phyloP scores from a whole-genome alignment of 2,329 filamentous ascomycete species.

The Ophiocordyceps unilateralis region DNA sequence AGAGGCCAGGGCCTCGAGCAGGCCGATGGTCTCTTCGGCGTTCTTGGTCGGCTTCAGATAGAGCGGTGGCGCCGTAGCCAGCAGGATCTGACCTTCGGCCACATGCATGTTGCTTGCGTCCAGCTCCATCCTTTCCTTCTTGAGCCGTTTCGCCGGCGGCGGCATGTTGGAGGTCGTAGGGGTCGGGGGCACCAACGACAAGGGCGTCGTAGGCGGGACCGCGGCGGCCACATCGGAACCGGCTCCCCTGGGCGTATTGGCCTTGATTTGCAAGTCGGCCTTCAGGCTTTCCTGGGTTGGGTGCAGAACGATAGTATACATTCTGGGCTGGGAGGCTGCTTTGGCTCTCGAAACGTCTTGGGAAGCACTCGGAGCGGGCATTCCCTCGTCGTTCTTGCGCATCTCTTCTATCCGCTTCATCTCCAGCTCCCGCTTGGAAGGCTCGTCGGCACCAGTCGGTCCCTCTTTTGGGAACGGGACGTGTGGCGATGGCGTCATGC shows the following conservation, averaged over 20 bases:
- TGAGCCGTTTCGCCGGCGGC: constrained; percentile 48
- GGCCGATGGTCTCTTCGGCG: constrained; percentile 48
- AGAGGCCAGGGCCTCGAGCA: constrained; percentile 57
- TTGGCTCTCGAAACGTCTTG: constrained; percentile 21
- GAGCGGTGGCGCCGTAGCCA: constrained; percentile 57
- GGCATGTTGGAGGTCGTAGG: constrained; percentile 42
- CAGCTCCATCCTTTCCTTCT: constrained; percentile 56
- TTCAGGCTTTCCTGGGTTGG: constrained; percentile 64
- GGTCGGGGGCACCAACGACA: constrained; percentile 40
- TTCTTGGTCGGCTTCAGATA: constrained; percentile 60
- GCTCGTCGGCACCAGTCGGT: constrained; percentile 16
- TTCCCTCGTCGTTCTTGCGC: constrained; percentile 40
- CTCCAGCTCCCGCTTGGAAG: constrained; percentile 19
- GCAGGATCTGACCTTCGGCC: constrained; percentile 60
- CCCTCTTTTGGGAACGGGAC: constrained; percentile 54
- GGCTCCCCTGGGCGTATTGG: constrained; percentile 44
- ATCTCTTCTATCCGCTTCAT: constrained; percentile 10
- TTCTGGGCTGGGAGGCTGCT: constrained; percentile 34
- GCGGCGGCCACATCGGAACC: constrained; percentile 25
- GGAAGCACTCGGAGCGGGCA: constrained; percentile 32
- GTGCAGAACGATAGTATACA: constrained; percentile 68
- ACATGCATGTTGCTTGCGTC: constrained; percentile 56
- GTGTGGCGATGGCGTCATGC: constrained; percentile 76
- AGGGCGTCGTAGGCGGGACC: constrained; percentile 42
- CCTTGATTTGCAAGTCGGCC: constrained; percentile 59